phyloP scores from a whole-genome alignment of 768 basidiomycete species.

The Amanita muscaria region DNA sequence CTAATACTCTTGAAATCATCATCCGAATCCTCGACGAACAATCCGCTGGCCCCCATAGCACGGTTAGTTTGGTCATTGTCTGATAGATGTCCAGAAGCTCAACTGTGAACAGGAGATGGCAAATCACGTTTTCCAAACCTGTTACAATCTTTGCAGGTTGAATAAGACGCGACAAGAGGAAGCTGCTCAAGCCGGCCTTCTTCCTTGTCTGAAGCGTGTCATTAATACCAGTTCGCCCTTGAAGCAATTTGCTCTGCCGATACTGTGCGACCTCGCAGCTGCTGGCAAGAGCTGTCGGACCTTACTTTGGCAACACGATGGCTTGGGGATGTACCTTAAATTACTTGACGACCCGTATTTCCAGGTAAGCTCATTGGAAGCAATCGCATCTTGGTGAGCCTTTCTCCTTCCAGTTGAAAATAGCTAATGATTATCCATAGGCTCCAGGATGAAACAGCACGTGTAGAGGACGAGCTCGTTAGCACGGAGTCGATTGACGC shows the following conservation, averaged over 20 bases:
- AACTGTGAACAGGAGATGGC: slow-evolving; percentile 72
- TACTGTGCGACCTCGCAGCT: slow-evolving; percentile 92
- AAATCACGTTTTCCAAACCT: slow-evolving; percentile 95
- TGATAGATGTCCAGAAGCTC: slow-evolving; percentile 2
- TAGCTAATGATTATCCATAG: slow-evolving; percentile 26
- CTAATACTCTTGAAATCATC: slow-evolving; percentile 90
- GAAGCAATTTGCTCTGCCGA: slow-evolving; percentile 95
- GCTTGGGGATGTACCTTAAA: slow-evolving; percentile 71
- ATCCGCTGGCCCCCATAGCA: slow-evolving; percentile 66
- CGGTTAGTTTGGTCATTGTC: slow-evolving; percentile 40
- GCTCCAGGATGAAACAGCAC: slow-evolving; percentile 91
- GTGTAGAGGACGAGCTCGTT: slow-evolving; percentile 84
- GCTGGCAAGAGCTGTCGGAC: slow-evolving; percentile 90
- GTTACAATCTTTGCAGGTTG: slow-evolving; percentile 91
- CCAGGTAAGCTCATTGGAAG: slow-evolving; percentile 87
- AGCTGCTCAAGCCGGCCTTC: slow-evolving; percentile 90
- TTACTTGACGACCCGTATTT: slow-evolving; percentile 83
- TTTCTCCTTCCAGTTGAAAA: not conserved
- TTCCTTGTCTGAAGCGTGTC: slow-evolving; percentile 84
- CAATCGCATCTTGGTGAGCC: slow-evolving; percentile 78
- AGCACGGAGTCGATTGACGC: slow-evolving; percentile 57
- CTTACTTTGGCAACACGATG: slow-evolving; percentile 88
- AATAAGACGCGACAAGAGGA: slow-evolving; percentile 96
- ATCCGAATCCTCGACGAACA: slow-evolving; percentile 78
- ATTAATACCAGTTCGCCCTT: slow-evolving; percentile 85